Evolutionary conservation across 2,329 filamentous ascomycete genomes (phyloP).

Genomic region (Fusarium sp.): DNA sequence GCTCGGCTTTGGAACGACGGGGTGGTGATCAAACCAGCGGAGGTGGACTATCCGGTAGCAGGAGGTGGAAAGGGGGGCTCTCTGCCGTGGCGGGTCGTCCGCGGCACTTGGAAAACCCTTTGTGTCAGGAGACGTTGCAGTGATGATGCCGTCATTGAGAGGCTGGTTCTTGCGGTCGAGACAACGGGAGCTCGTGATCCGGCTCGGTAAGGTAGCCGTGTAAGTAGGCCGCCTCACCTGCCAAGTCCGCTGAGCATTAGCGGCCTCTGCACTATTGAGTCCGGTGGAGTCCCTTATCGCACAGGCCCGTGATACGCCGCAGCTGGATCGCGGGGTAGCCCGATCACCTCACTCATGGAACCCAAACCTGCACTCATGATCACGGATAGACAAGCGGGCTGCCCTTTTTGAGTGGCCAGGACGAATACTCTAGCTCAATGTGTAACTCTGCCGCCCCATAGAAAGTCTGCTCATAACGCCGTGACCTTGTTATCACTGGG

Average conservation of each 20-base stretch:
- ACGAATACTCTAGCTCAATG: not conserved
- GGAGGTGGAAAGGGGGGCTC: conserved; percentile 15
- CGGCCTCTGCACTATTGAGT: not conserved
- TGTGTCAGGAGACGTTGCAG: not conserved
- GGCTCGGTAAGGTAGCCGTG: not conserved
- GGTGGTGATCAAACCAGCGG: conserved; percentile 36
- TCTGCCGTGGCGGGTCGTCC: conserved; percentile 22
- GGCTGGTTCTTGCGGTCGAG: not conserved
- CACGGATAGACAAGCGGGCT: not conserved
- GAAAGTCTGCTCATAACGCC: not conserved
- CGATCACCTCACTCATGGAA: conserved; percentile 5
- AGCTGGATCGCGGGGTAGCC: conserved; percentile 3
- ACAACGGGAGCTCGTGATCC: not conserved
- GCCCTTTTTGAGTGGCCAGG: not conserved
- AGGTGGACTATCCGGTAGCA: conserved; percentile 31
- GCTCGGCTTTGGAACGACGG: conserved; percentile 13
- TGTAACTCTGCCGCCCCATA: not conserved
- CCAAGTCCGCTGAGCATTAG: not conserved
- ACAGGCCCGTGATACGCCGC: conserved; percentile 3
- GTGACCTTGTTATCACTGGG: not conserved
- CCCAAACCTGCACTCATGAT: conserved; percentile 1
- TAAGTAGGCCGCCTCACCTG: not conserved
- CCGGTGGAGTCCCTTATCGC: not conserved
- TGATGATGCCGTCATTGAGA: not conserved
- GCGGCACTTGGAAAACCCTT: not conserved